Evolutionary conservation across 805 yeast species (phyloP).

Genomic region (Saccharomycopsis capsularis): DNA sequence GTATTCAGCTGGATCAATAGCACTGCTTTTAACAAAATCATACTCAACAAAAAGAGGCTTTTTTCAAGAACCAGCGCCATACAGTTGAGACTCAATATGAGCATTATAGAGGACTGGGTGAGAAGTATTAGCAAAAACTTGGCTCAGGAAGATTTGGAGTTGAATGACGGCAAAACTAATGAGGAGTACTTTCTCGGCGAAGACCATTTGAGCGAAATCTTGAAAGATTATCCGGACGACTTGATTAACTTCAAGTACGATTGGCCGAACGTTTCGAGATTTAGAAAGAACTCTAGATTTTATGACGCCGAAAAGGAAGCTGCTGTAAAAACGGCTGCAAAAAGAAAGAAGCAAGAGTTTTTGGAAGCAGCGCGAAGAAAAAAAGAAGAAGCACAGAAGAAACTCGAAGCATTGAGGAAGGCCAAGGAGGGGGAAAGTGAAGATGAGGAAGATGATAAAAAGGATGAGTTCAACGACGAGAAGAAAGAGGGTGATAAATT

Average conservation of each 20-base stretch:
- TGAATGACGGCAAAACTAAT: constrained; percentile 11
- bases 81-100: constrained; percentile 80
- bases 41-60: constrained; percentile 50
- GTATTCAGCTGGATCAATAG: constrained; percentile 69
- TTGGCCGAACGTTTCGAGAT: constrained; percentile 28
- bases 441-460: constrained; percentile 4
- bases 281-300: constrained; percentile 20
- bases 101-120: constrained; percentile 91
- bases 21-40: constrained; percentile 63
- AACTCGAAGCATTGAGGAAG: neutral
- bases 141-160: constrained; percentile 22
- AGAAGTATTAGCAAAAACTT: constrained; percentile 32
- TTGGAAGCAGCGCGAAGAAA: too few species aligned
- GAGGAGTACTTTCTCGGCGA: constrained; percentile 10
- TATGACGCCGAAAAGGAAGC: constrained; percentile 2
- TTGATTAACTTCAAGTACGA: constrained; percentile 24
- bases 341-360: neutral
- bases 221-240: constrained; percentile 29
- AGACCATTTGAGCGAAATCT: constrained; percentile 2
- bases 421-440: neutral
- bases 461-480: neutral
- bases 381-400: neutral
- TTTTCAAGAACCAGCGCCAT: constrained; percentile 78
- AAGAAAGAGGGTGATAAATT: neutral
- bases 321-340: neutral